Evolutionary conservation across 768 basidiomycete species (phyloP).

Genomic region (Leccinum obscurum): DNA sequence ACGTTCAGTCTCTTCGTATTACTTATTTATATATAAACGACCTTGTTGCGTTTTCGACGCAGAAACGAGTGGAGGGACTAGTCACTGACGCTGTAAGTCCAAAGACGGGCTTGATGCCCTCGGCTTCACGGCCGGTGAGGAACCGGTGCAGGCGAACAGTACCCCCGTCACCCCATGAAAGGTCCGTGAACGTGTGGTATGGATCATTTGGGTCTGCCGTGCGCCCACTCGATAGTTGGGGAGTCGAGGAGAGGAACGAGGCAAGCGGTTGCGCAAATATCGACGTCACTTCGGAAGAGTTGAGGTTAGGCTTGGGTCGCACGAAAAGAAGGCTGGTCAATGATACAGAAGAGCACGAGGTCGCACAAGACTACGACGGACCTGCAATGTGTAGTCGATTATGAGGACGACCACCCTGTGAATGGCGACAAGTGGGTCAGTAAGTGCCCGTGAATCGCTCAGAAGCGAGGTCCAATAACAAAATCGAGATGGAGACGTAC

Average conservation of each 20-base stretch:
- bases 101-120: slow-evolving; percentile 83
- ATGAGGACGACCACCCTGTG: slow-evolving; percentile 82
- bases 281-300: slow-evolving; percentile 72
- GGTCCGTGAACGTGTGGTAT: slow-evolving; percentile 68
- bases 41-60: too few relatives aligned
- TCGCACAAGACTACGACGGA: slow-evolving; percentile 26
- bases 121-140: slow-evolving; percentile 81
- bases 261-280: slow-evolving; percentile 85
- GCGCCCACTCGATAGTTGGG: slow-evolving; percentile 60
- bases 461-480: too few relatives aligned
- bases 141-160: slow-evolving; percentile 69
- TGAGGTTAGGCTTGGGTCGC: slow-evolving; percentile 66
- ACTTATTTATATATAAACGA: too few relatives aligned
- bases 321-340: not conserved
- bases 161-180: slow-evolving; percentile 42
- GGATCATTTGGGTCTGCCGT: slow-evolving; percentile 44
- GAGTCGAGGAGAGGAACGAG: slow-evolving; percentile 63
- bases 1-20: not conserved
- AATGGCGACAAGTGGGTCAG: not conserved
- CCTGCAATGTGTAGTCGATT: slow-evolving; percentile 72
- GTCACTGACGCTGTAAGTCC: slow-evolving; percentile 80
- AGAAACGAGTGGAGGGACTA: not conserved
- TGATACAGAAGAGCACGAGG: not conserved
- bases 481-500: slow-evolving; percentile 45
- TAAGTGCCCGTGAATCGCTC: not conserved